phyloP scores from a whole-genome alignment of 352 stramenopile species.

The Thalassiosira exigua region DNA sequence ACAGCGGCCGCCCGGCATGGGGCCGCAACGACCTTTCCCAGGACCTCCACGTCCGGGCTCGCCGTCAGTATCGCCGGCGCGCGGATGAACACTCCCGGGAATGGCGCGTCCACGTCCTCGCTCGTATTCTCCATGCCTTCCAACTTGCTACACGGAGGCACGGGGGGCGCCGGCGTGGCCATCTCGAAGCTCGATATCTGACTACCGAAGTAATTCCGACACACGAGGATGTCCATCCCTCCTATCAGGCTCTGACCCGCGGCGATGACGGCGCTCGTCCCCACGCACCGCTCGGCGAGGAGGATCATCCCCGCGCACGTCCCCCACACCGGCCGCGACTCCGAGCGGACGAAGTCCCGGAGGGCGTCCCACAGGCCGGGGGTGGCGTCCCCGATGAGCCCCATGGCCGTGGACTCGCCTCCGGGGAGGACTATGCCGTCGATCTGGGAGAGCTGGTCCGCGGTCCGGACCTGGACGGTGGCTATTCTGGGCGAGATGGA shows the following conservation, averaged over 20 bases:
- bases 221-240: constrained; percentile 94
- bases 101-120: constrained; percentile 62
- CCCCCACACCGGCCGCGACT: constrained; percentile 91
- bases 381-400: constrained; percentile 73
- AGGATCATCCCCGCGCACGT: constrained; percentile 98
- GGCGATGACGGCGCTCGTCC: constrained; percentile 78
- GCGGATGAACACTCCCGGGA: constrained; percentile 96
- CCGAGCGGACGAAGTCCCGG: constrained; percentile 58
- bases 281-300: constrained; percentile 89
- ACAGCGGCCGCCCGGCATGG: constrained; percentile 78
- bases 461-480: constrained; percentile 69
- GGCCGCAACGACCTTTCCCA: constrained; percentile 88
- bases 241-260: constrained; percentile 93
- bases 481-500: constrained; percentile 36
- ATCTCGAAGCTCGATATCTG: constrained; percentile 90
- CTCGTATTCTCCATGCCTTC: constrained; percentile 81
- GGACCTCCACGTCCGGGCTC: constrained; percentile 89
- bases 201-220: constrained; percentile 96
- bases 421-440: constrained; percentile 94
- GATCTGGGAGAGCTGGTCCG: constrained; percentile 69
- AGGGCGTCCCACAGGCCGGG: constrained; percentile 73
- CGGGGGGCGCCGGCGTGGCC: constrained; percentile 66
- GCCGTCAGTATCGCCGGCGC: constrained; percentile 94
- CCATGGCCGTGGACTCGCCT: constrained; percentile 95
- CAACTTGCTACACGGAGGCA: constrained; percentile 81